A percentile compares a stretch with the other conserved stretches of the same genome.
These are phyloP conservation scores for Aegilops bicornis DNA, from an alignment of 176 grass and related monocot genomes.

Conservation along the genomic window DNA sequence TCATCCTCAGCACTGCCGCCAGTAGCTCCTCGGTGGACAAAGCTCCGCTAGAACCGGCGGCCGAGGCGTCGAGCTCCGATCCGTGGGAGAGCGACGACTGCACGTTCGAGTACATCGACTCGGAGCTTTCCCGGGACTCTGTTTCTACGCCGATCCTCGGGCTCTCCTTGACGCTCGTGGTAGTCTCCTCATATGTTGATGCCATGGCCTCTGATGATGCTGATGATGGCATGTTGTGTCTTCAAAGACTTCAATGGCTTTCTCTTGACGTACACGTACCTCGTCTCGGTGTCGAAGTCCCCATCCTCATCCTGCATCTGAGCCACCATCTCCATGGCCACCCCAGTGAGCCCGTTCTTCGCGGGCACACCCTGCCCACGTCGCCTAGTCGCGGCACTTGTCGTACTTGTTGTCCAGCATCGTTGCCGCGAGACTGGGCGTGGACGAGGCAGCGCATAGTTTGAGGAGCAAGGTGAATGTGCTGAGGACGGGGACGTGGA, in stretches of 20 bases:
- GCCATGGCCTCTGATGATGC: too few relatives aligned
- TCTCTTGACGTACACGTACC: constrained; percentile 46
- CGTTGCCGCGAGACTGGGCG: constrained; percentile 18
- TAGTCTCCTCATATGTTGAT: neutral
- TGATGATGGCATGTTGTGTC: too few relatives aligned
- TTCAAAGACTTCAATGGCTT: neutral
- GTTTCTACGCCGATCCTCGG: constrained; percentile 14
- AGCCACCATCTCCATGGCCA: constrained; percentile 36
- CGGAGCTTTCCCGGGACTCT: constrained; percentile 38
- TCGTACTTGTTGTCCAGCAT: neutral
- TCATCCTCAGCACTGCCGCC: constrained; percentile 31
- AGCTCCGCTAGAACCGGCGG: constrained; percentile 25
- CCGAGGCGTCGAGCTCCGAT: constrained; percentile 39
- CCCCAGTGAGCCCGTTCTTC: neutral
- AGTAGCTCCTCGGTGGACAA: constrained; percentile 22
- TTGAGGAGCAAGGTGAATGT: constrained; percentile 45
- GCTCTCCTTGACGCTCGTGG: neutral
- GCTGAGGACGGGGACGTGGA: constrained; percentile 19
- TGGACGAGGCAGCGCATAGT: constrained; percentile 18
- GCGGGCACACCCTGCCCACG: constrained; percentile 37
- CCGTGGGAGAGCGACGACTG: constrained; percentile 51
- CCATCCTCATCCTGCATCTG: constrained; percentile 33
- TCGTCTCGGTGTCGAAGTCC: constrained; percentile 52
- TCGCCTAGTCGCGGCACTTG: constrained; percentile 1
- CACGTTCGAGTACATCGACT: constrained; percentile 62